phyloP scores from a whole-genome alignment of 208 protist species.

The Leishmania turanica region DNA sequence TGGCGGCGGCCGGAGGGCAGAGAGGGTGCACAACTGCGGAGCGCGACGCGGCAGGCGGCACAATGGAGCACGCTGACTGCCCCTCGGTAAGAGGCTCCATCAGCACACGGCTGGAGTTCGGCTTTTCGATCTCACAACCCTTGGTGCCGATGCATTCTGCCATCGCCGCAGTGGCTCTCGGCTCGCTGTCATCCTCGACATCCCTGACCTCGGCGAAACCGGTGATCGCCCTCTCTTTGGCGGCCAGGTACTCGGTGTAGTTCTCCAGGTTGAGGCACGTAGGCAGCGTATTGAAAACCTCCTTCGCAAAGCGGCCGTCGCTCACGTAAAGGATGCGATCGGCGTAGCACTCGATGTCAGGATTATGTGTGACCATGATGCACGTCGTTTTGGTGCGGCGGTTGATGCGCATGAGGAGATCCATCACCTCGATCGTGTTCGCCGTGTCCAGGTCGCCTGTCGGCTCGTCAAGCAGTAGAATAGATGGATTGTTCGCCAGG shows the following conservation, averaged over 20 bases:
- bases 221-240: slow-evolving; percentile 45
- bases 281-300: slow-evolving; percentile 90
- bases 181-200: background rate
- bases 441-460: slow-evolving; percentile 96
- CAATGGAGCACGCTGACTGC: background rate
- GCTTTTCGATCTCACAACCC: background rate
- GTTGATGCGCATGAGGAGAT: slow-evolving; percentile 97
- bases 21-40: background rate
- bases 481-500: slow-evolving; percentile 94
- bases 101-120: background rate
- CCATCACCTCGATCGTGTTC: slow-evolving; percentile 97
- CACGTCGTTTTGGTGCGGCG: slow-evolving; percentile 91
- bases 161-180: background rate
- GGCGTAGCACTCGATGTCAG: slow-evolving; percentile 98
- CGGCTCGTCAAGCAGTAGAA: slow-evolving; percentile 97
- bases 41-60: background rate
- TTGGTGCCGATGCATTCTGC: background rate
- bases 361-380: slow-evolving; percentile 98
- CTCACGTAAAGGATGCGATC: slow-evolving; percentile 96
- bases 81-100: too few relatives aligned
- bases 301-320: slow-evolving; percentile 91
- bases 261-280: slow-evolving; percentile 66
- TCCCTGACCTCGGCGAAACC: slow-evolving; percentile 6
- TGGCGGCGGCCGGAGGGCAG: background rate
- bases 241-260: slow-evolving; percentile 82